A percentile compares a stretch with the other conserved stretches of the same genome.
These are phyloP conservation scores for Lojkania enalia DNA, from an alignment of 2,329 filamentous ascomycete genomes.

Conservation along the genomic window DNA sequence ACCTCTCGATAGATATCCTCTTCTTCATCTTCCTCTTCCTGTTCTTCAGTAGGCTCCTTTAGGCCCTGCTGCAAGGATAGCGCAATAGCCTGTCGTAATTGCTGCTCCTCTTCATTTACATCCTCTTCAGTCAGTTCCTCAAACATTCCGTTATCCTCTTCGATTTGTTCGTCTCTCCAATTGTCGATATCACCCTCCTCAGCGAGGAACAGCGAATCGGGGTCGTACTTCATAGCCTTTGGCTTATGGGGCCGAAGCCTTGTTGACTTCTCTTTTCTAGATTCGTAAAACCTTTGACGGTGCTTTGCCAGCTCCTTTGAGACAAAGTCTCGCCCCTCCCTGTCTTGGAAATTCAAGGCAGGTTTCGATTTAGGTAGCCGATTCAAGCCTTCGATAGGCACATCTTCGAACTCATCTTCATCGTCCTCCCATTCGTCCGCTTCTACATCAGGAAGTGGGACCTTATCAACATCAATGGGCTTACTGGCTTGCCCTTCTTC, in stretches of 20 bases:
- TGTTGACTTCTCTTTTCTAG: constrained; percentile 31
- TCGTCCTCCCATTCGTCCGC: constrained; percentile 69
- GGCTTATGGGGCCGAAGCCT: constrained; percentile 21
- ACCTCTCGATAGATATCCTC: constrained; percentile 51
- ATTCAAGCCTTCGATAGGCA: constrained; percentile 88
- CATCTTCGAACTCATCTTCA: constrained; percentile 85
- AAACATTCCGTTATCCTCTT: constrained; percentile 61
- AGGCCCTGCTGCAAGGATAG: constrained; percentile 72
- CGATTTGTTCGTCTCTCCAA: constrained; percentile 47
- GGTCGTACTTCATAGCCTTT: constrained; percentile 41
- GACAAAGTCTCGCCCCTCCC: constrained; percentile 43
- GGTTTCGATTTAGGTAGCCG: constrained; percentile 67
- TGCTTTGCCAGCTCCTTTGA: constrained; percentile 46
- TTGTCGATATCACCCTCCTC: constrained; percentile 46
- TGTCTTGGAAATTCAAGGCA: constrained; percentile 31
- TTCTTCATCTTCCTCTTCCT: constrained; percentile 50
- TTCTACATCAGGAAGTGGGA: constrained; percentile 52
- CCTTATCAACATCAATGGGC: constrained; percentile 87
- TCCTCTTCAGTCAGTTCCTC: constrained; percentile 50
- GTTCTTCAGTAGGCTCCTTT: constrained; percentile 45
- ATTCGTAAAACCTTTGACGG: constrained; percentile 53
- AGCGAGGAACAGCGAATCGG: constrained; percentile 61
- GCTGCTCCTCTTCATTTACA: constrained; percentile 67
- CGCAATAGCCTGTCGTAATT: constrained; percentile 79
- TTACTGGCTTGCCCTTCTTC: constrained; percentile 80